Evolutionary conservation across 768 basidiomycete species (phyloP), one percentile per base, ranked within the genome.

Genomic region (Xerocomus potaroensis): DNA sequence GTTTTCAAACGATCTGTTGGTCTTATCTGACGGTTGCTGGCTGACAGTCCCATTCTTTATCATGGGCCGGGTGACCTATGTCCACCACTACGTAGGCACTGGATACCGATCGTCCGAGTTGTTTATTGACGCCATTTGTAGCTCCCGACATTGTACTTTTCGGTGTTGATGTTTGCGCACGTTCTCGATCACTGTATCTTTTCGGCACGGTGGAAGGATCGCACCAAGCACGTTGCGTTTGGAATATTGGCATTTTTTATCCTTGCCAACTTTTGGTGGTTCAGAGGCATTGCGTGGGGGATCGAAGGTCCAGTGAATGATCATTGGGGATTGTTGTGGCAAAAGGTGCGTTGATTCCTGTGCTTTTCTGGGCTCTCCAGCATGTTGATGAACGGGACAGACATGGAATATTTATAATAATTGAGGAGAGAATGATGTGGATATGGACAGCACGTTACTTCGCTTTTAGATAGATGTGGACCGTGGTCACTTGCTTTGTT

Each of bases 111-210:
- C 31, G 2, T 27, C 38, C 10, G 3, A 22, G 8, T 18, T 7
- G 14, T 3, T 27, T 5, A 4, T 12, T 50, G 39, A 55, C 9
- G 19, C 18, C 6, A 29, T 6, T 11, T 27, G 18, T 57, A 93
- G 89, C 81, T 98, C 9, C 95, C 95, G 5, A 93, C 95, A 0
- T 73, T 97, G n/a, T 98, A 93, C 73, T 99, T 99, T 69, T 78
- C 93, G 19, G 91, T 98, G 39, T 69, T 98, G 43, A 91, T 95
- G 87, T 72, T 84, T 36, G 89, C 85, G 0, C 91, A 96, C 64
- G 65, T 98, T 46, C 74, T 95, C 51, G 94, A 99, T 67, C 92
- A 96, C 64, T 88, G 92, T 67, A 71, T 98, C 57, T 97, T 99
- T 71, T 79, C 80, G 3, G 82, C 90, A 12, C 75, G 80, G 10